These are phyloP conservation scores for Calonectria montana DNA, from an alignment of 2,329 filamentous ascomycete species.

Conservation along the genomic window DNA sequence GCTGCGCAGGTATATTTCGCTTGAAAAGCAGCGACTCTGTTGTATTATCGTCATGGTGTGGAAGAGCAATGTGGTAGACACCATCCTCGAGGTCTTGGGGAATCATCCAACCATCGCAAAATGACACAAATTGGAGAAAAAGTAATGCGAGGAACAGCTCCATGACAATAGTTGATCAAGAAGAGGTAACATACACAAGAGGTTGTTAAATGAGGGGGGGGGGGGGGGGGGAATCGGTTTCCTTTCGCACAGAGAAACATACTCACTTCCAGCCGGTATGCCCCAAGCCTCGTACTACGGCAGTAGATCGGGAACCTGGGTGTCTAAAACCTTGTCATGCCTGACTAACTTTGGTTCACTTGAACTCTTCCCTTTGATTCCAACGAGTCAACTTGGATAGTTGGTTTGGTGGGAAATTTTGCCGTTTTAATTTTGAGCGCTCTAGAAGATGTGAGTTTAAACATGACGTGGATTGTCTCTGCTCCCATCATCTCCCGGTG, in stretches of 20 bases:
- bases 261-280: too few species aligned
- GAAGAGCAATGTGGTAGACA: slow-evolving; percentile 11
- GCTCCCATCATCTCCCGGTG: too few species aligned
- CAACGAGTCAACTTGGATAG: too few species aligned
- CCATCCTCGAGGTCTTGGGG: slow-evolving; percentile 17
- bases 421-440: too few species aligned
- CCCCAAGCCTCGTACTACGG: too few species aligned
- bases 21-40: neutral
- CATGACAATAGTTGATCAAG: neutral
- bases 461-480: too few species aligned
- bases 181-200: too few species aligned
- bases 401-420: too few species aligned
- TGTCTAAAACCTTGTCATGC: neutral
- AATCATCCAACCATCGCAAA: slow-evolving; percentile 5
- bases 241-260: too few species aligned
- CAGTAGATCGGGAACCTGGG: neutral
- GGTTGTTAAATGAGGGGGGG: too few species aligned
- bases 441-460: too few species aligned
- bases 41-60: neutral
- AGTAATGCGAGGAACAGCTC: neutral
- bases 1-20: neutral
- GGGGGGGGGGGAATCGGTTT: too few species aligned
- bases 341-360: neutral
- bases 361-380: neutral
- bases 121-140: neutral